Evolutionary conservation across 2,329 filamentous ascomycete species (phyloP).

Genomic region (Leptodontidium sp.): DNA sequence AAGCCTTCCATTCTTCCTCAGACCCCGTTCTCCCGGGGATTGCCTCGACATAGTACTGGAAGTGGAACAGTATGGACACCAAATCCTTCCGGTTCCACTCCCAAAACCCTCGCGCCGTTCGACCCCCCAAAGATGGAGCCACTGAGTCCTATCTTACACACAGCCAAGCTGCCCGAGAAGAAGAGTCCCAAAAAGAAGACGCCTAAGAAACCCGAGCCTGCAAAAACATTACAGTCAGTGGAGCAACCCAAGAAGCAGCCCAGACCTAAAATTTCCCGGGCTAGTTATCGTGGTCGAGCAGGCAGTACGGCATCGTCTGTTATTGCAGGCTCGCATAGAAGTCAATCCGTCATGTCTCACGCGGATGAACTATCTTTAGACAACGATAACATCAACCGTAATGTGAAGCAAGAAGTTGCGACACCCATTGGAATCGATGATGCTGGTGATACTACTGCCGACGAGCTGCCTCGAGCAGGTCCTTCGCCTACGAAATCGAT

Average conservation of each 20-base stretch:
- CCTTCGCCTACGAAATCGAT: slow-evolving; percentile 50
- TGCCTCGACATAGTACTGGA: slow-evolving; percentile 39
- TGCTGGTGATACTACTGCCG: slow-evolving; percentile 61
- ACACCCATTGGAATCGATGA: slow-evolving; percentile 65
- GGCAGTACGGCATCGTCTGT: slow-evolving; percentile 44
- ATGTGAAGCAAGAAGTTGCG: slow-evolving; percentile 66
- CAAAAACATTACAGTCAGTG: slow-evolving; percentile 9
- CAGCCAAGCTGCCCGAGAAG: slow-evolving; percentile 48
- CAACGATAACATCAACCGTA: slow-evolving; percentile 49
- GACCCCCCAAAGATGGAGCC: slow-evolving; percentile 64
- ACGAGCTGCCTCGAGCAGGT: slow-evolving; percentile 51
- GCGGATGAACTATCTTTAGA: slow-evolving; percentile 59
- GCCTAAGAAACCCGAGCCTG: slow-evolving; percentile 21
- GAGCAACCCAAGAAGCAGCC: slow-evolving; percentile 21
- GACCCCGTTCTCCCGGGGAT: slow-evolving; percentile 39
- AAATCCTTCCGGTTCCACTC: slow-evolving; percentile 65
- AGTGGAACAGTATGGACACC: slow-evolving; percentile 66
- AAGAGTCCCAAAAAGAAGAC: slow-evolving; percentile 39
- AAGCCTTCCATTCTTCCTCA: slow-evolving; percentile 36
- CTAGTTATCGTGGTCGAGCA: slow-evolving; percentile 36
- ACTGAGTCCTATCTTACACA: slow-evolving; percentile 60
- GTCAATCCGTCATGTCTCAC: slow-evolving; percentile 57
- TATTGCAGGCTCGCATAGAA: slow-evolving; percentile 50
- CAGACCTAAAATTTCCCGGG: slow-evolving; percentile 30
- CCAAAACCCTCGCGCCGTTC: slow-evolving; percentile 54